Percentiles rank a stretch among this genome's conserved stretches.
Evolutionary conservation across 176 grass and related monocot species (phyloP).

Genomic region (Saccharum officinarum): DNA sequence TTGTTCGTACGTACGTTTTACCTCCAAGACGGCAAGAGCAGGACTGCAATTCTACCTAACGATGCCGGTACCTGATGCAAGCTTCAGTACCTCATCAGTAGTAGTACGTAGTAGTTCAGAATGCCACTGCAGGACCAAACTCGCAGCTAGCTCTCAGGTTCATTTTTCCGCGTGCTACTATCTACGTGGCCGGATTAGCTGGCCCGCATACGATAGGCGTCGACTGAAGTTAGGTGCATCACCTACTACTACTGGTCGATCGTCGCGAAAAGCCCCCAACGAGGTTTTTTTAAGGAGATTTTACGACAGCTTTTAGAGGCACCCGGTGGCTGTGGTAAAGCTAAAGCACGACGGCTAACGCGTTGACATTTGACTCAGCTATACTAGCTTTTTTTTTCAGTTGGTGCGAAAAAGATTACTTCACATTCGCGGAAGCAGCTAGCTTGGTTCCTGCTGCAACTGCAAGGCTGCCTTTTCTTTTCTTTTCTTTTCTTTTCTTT

Average conservation of each 20-base stretch:
- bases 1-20: background rate
- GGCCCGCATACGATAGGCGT: background rate
- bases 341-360: background rate
- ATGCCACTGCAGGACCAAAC: slow-evolving; percentile 4
- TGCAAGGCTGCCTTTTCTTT: background rate
- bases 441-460: background rate
- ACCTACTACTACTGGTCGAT: background rate
- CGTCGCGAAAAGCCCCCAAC: too few relatives aligned
- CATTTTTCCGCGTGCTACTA: background rate
- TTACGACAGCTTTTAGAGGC: background rate
- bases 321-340: background rate
- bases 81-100: background rate
- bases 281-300: background rate
- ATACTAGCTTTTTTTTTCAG: background rate
- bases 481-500: background rate
- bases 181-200: background rate
- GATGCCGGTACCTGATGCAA: background rate
- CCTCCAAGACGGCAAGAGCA: slow-evolving; percentile 12
- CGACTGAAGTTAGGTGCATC: background rate
- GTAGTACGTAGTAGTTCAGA: background rate
- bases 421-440: background rate
- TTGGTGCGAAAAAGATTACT: background rate
- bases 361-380: slow-evolving; percentile 35
- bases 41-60: slow-evolving; percentile 19
- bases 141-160: background rate